These are phyloP conservation scores for Ceratocystiopsis sp. DNA, from an alignment of 2,329 filamentous ascomycete species.

Conservation along the genomic window DNA sequence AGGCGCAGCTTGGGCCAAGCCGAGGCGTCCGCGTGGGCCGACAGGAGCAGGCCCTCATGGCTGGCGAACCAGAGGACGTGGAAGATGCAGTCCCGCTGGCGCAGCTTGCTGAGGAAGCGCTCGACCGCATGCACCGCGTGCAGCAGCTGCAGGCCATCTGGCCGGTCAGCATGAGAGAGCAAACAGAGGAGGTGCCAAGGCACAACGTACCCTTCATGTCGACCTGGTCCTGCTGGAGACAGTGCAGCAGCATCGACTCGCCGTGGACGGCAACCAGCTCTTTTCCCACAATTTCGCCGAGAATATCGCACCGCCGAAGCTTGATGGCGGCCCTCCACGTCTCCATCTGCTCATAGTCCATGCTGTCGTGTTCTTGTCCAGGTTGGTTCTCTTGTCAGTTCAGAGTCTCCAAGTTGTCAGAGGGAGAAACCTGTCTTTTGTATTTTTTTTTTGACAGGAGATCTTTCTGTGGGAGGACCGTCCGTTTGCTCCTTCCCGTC, in stretches of 20 bases:
- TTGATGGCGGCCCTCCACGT: no score
- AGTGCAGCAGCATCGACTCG: constrained; percentile 51
- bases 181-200: background rate
- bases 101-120: constrained; percentile 41
- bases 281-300: constrained; percentile 59
- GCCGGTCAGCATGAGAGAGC: background rate
- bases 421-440: no score
- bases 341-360: no score
- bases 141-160: constrained; percentile 50
- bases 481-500: no score
- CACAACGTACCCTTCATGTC: constrained; percentile 36
- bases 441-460: no score
- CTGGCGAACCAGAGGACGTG: constrained; percentile 51
- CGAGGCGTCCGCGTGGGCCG: constrained; percentile 1
- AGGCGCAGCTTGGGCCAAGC: constrained; percentile 37
- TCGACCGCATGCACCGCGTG: constrained; percentile 57
- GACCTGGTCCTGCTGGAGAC: constrained; percentile 42
- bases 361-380: no score
- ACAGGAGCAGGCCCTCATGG: constrained; percentile 24
- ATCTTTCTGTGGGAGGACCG: no score
- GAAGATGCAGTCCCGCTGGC: constrained; percentile 50
- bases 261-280: constrained; percentile 59
- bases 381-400: no score
- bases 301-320: constrained; percentile 36
- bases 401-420: no score